These are phyloP conservation scores for Pichia phayaonensis DNA, from an alignment of 805 yeast species.

Conservation along the genomic window DNA sequence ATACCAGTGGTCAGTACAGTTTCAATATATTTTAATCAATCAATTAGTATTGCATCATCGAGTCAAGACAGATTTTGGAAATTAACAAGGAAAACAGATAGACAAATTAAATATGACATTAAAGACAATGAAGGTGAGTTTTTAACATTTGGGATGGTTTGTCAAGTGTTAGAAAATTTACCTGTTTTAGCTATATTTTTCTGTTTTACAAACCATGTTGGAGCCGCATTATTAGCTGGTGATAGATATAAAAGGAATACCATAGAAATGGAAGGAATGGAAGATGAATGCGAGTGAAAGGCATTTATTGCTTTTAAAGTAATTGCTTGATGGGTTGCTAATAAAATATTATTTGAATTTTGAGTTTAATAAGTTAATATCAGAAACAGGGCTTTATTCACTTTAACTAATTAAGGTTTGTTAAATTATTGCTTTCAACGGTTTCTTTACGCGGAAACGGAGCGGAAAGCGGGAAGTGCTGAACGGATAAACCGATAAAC, in stretches of 20 bases:
- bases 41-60: constrained; percentile 13
- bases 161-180: constrained; percentile 43
- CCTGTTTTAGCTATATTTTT: constrained; percentile 40
- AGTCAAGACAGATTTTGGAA: constrained; percentile 19
- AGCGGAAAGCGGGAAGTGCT: background rate
- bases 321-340: too few species aligned
- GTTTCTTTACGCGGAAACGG: background rate
- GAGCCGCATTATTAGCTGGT: constrained; percentile 57
- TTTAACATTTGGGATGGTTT: constrained; percentile 43
- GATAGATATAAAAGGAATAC: constrained; percentile 11
- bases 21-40: constrained; percentile 13
- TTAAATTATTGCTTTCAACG: background rate
- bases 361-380: too few species aligned
- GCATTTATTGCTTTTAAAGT: too few species aligned
- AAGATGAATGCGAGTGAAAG: background rate
- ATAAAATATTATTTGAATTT: too few species aligned
- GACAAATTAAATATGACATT: constrained; percentile 20
- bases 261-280: background rate
- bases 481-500: too few species aligned
- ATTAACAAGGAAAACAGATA: constrained; percentile 19
- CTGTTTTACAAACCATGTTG: constrained; percentile 52
- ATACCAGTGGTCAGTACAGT: constrained; percentile 23
- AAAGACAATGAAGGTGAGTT: constrained; percentile 33
- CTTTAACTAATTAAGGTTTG: too few species aligned
- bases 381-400: too few species aligned